Evolutionary conservation across 1,139 yeast genomes (phyloP).

Genomic region (Suhomyces atakaporum): DNA sequence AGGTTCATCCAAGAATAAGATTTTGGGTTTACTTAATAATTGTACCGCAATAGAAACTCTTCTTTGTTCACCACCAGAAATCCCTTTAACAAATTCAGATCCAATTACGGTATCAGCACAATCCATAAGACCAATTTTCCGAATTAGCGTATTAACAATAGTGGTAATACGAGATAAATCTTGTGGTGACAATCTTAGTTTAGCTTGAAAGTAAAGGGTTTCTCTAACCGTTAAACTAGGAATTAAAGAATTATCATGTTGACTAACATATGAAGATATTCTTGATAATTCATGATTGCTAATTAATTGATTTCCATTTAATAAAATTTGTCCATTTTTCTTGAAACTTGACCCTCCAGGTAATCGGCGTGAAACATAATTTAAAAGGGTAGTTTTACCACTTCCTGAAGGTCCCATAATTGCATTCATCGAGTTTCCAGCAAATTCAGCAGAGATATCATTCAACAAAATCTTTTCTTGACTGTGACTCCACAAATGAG

Average conservation of each 20-base stretch:
- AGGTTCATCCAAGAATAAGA: conserved; percentile 80
- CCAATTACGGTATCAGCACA: conserved; percentile 82
- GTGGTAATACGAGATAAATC: conserved; percentile 33
- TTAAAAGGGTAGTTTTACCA: conserved; percentile 77
- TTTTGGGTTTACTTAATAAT: conserved; percentile 67
- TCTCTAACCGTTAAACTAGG: conserved; percentile 76
- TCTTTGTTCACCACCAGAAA: conserved; percentile 86
- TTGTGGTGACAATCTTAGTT: conserved; percentile 52
- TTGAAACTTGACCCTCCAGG: conserved; percentile 41
- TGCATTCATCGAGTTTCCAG: conserved; percentile 67
- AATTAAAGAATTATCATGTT: conserved; percentile 72
- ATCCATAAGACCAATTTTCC: conserved; percentile 70
- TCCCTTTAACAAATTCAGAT: conserved; percentile 68
- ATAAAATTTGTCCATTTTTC: conserved; percentile 26
- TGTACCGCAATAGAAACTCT: conserved; percentile 83
- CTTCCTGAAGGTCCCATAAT: conserved; percentile 91
- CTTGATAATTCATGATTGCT: conserved; percentile 43
- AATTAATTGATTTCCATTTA: conserved; percentile 38
- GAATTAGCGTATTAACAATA: conserved; percentile 55
- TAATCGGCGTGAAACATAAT: conserved; percentile 64
- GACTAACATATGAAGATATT: conserved; percentile 72
- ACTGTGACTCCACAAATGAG: conserved; percentile 1
- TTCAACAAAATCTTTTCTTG: conserved; percentile 37
- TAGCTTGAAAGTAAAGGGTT: conserved; percentile 72
- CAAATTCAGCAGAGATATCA: conserved; percentile 57